Evolutionary conservation across 305 asterid genomes (phyloP), one percentile per base, ranked within the genome.

Genomic region (Fraxinus albicans): DNA sequence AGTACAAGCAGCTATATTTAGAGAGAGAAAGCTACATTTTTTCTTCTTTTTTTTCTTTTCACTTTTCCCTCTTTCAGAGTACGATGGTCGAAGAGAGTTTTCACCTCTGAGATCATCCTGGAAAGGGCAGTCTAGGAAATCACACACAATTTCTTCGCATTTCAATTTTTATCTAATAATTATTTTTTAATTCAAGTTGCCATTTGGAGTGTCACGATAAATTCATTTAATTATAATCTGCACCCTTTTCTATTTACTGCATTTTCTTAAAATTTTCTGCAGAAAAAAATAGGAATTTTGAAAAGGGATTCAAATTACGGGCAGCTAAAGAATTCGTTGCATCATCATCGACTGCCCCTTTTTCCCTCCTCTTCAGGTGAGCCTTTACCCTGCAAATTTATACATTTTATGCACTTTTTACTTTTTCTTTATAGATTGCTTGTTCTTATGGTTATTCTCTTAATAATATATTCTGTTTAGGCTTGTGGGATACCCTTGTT

Each of bases 81-180:
- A 76, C 86, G 97, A 84, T 92, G 97, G 93, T 93, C 97, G 96
- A 89, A 85, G 97, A 88, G 94, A 89, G 86, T 85, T 88, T 88
- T 85, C 87, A 86, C 88, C 93, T 93, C 97, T 94, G 93, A 93
- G 97, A 93, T 93, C 97, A 91, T 92, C 91, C 93, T 90, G 93
- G 86, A 87, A 89, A 91, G 94, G 91, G 91, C 89, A 79, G 81
- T 85, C 88, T 84, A 81, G 79, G 81, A 81, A 81, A 77, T 81
- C 84, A 34, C 83, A 55, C 75, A 27, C 60, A 70, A 74, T 69
- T 79, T 88, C 85, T 70, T 83, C 74, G 47, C 31, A 19, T 79
- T 74, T 77, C 40, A 83, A 67, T 25, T 69, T 69, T 69, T 10
- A 60, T 77, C 40, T n/a, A 21, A 50, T 12, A 8, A 50, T 67